Evolutionary conservation across 148 eudicot genomes (phyloP).

Genomic region (Pharnaceum exiguum): DNA sequence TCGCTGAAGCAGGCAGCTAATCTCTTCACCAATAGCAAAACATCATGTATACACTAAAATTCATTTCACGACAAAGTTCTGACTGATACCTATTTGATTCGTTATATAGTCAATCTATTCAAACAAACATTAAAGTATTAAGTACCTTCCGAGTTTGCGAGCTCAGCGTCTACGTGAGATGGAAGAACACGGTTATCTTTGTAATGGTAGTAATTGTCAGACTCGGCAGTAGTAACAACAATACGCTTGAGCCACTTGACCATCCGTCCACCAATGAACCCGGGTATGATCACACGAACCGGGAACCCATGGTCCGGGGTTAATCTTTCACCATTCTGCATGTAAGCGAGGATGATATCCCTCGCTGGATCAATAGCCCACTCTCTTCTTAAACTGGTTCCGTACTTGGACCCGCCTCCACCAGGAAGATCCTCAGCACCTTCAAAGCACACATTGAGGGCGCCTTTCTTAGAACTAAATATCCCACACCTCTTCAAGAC

Average conservation of each 20-base stretch:
- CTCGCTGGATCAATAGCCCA: constrained; percentile 73
- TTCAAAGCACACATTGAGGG: constrained; percentile 83
- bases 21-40: too few relatives aligned
- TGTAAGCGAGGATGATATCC: constrained; percentile 78
- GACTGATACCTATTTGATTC: background rate
- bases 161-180: constrained; percentile 78
- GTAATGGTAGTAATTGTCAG: constrained; percentile 70
- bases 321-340: constrained; percentile 73
- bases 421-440: constrained; percentile 95
- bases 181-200: constrained; percentile 82
- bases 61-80: too few relatives aligned
- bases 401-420: constrained; percentile 93
- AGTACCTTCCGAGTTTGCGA: constrained; percentile 84
- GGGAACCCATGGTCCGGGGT: constrained; percentile 86
- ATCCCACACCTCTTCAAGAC: constrained; percentile 67
- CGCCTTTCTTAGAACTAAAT: constrained; percentile 43
- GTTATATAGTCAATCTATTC: background rate
- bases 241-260: constrained; percentile 86
- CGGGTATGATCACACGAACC: constrained; percentile 73
- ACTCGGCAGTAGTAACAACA: constrained; percentile 55
- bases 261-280: constrained; percentile 88
- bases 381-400: constrained; percentile 66
- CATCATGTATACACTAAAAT: too few relatives aligned
- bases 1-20: too few relatives aligned
- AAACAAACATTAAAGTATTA: background rate